phyloP scores from a whole-genome alignment of 75 land plant species.

The Chamaecyparis obtusa region DNA sequence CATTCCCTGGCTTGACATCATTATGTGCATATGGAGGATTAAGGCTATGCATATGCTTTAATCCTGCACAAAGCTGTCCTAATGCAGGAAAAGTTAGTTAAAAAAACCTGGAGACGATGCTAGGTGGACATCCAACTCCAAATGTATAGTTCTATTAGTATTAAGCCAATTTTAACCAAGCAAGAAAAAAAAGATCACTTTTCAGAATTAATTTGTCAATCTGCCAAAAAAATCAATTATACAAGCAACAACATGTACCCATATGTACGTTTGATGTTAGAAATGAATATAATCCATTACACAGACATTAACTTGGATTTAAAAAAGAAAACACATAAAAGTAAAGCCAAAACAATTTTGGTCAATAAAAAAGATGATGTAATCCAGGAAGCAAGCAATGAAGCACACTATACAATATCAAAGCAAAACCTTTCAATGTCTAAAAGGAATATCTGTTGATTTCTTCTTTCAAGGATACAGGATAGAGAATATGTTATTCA shows the following conservation, averaged over 20 bases:
- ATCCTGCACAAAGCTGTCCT: slow-evolving; percentile 94
- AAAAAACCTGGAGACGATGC: neutral
- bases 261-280: neutral
- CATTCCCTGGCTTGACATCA: slow-evolving; percentile 97
- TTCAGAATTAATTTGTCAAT: neutral
- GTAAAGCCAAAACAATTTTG: neutral
- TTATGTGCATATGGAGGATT: slow-evolving; percentile 98
- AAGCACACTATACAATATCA: neutral
- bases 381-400: neutral
- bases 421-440: too few species aligned
- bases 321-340: neutral
- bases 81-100: neutral
- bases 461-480: neutral
- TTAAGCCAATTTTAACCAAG: neutral
- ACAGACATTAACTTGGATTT: neutral
- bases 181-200: neutral
- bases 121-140: slow-evolving; percentile 8
- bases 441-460: neutral
- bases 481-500: neutral
- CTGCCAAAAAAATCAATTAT: neutral
- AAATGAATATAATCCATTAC: neutral
- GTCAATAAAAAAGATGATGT: neutral
- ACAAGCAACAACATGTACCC: neutral
- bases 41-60: slow-evolving; percentile 90
- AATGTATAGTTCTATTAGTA: neutral